Evolutionary conservation across 2,329 filamentous ascomycete genomes (phyloP).

Genomic region (Gnomoniopsis smithogilvyi): DNA sequence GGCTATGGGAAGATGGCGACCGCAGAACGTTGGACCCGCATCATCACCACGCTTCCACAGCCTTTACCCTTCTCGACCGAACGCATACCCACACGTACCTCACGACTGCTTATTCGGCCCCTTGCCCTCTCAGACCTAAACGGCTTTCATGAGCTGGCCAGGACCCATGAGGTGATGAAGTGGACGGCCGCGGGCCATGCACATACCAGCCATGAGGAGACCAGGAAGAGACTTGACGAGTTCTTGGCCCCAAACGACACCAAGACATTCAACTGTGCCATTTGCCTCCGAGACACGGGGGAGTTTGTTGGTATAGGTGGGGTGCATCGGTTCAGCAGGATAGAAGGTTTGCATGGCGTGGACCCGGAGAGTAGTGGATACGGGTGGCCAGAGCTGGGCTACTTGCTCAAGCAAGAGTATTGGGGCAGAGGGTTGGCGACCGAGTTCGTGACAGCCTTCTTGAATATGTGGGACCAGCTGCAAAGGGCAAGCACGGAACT

Average conservation of each 20-base stretch:
- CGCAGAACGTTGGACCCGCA: not conserved
- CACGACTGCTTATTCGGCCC: slow-evolving; percentile 7
- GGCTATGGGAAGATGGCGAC: not conserved
- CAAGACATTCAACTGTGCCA: slow-evolving; percentile 53
- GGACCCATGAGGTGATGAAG: slow-evolving; percentile 59
- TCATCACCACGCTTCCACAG: slow-evolving; percentile 3
- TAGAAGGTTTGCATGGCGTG: slow-evolving; percentile 30
- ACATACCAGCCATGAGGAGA: slow-evolving; percentile 43
- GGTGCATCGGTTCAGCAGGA: slow-evolving; percentile 31
- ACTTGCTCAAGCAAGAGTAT: slow-evolving; percentile 48
- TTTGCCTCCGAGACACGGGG: slow-evolving; percentile 44
- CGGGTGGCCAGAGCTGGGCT: slow-evolving; percentile 56
- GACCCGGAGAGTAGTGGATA: not conserved
- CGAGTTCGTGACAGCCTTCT: slow-evolving; percentile 49
- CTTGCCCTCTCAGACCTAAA: slow-evolving; percentile 38
- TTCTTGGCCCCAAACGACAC: slow-evolving; percentile 48
- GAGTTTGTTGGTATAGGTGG: slow-evolving; percentile 52
- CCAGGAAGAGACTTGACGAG: slow-evolving; percentile 35
- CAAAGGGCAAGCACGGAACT: slow-evolving; percentile 42
- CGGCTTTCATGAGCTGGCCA: slow-evolving; percentile 49
- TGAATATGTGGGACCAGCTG: slow-evolving; percentile 46
- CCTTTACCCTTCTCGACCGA: not conserved
- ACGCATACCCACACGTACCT: not conserved
- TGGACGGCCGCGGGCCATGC: slow-evolving; percentile 40
- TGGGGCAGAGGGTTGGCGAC: slow-evolving; percentile 58